Conservation (phyloP, 495 filamentous ascomycete species). For the Sphaerosporella brunnea region DNA sequence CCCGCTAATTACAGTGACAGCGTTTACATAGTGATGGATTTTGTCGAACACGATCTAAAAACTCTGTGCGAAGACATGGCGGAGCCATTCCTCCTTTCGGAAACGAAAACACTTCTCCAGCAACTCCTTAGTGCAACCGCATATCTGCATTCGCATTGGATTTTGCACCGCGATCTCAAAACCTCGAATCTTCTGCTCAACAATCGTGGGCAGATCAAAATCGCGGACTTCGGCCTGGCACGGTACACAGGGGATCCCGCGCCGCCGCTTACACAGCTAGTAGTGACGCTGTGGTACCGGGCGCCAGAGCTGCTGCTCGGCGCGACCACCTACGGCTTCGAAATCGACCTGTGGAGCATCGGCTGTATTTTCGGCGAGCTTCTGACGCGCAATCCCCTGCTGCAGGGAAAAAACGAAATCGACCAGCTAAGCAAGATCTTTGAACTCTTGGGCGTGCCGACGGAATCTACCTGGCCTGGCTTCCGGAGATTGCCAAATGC, state of each 20-base stretch:
- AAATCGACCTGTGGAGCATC: conserved; percentile 88
- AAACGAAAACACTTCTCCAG: conserved; percentile 73
- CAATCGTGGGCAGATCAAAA: conserved; percentile 87
- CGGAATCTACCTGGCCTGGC: conserved; percentile 65
- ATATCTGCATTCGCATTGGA: conserved; percentile 80
- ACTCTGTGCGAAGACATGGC: conserved; percentile 83
- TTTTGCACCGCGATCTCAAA: conserved; percentile 92
- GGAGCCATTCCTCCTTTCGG: conserved; percentile 82
- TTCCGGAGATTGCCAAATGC: conserved; percentile 85
- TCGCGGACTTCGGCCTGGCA: conserved; percentile 97
- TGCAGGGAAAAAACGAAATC: conserved; percentile 90
- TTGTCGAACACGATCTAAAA: conserved; percentile 95
- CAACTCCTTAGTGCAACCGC: conserved; percentile 69
- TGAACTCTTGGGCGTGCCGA: conserved; percentile 75
- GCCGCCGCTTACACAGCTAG: conserved; percentile 72
- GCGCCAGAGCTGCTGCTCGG: conserved; percentile 81
- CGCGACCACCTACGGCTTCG: conserved; percentile 50
- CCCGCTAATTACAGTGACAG: conserved; percentile 29
- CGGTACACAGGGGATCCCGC: conserved; percentile 71
- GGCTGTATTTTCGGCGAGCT: conserved; percentile 96
- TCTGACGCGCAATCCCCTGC: conserved; percentile 58
- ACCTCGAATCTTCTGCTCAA: conserved; percentile 90
- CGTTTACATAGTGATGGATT: conserved; percentile 93
- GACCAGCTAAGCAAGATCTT: conserved; percentile 66
- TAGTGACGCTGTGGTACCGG: conserved; percentile 96